phyloP scores from a whole-genome alignment of 2,329 filamentous ascomycete genomes.

The Drechslerella stenobrocha region DNA sequence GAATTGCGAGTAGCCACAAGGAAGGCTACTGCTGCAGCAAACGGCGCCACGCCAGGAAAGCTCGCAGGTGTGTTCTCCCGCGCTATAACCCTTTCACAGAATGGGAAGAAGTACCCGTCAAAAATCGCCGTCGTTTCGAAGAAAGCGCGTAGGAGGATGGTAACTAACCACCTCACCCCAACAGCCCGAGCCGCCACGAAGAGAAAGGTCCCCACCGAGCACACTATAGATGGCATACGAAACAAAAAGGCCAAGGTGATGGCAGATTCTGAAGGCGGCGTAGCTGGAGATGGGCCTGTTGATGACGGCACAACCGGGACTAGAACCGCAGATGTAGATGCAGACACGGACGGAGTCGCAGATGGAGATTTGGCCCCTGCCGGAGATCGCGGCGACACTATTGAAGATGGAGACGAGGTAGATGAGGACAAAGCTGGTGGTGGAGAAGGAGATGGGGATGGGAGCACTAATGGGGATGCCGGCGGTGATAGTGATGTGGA shows the following conservation, averaged over 20 bases:
- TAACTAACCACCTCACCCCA: background rate
- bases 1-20: background rate
- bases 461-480: background rate
- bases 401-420: background rate
- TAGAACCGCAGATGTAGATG: too few species aligned
- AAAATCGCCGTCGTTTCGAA: slow-evolving; percentile 19
- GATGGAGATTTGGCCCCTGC: too few species aligned
- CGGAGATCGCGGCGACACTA: too few species aligned
- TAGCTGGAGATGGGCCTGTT: too few species aligned
- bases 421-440: background rate
- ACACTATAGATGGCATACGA: too few species aligned
- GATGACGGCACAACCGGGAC: too few species aligned
- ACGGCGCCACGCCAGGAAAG: background rate
- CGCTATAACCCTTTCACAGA: slow-evolving; percentile 16
- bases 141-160: slow-evolving; percentile 21
- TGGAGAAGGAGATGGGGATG: too few species aligned
- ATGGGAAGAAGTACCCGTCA: slow-evolving; percentile 22
- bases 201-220: too few species aligned
- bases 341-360: too few species aligned
- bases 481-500: too few species aligned
- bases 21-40: background rate
- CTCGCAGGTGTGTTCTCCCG: slow-evolving; percentile 25
- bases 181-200: background rate
- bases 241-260: too few species aligned
- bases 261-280: too few species aligned